Evolutionary conservation across 192 early-diverging fungal genomes (phyloP), one percentile per base, ranked within the genome.

Genomic region (Backusella liffmaniae): DNA sequence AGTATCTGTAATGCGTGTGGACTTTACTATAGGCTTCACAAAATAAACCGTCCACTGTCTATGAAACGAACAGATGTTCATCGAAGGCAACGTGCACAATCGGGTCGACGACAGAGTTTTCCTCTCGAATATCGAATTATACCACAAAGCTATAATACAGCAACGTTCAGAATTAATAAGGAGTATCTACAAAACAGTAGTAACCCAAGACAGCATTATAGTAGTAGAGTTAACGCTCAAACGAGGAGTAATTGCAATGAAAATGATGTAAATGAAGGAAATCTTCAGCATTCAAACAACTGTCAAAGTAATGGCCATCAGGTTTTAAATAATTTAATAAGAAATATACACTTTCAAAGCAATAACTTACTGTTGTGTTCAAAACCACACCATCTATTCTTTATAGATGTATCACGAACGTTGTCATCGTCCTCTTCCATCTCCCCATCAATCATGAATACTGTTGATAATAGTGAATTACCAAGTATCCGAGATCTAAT

Each of bases 1-100:
- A 70, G 10, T 26, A 70, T 70, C 69, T 70, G 69, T 1, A 70
- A 70, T 15, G 69, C 69, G 6, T 70, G 69, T 70, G 69, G 69
- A 5, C 69, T 70, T 35, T 70, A 70, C 42, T 70, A 42, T 42
- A 70, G 30, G 26, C 37, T 70, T 7, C 69, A 70, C 23, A 44
- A 39, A 35, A 21, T 39, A 12, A 36, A 44, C 18, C 35, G 69
- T 10, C 69, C 69, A 9, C 18, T 23, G 12, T 26, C 69, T 41
- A 70, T 70, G 69, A 70, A 70, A 41, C 15, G 21, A 4, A 12
- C 8, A 1, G 23, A 13, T 9, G 46, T 70, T 42, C 34, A 70
- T 26, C 13, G 69, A 42, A 35, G 69, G 5, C 35, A 70, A 8
- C 34, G 69, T 53, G n/a, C 4, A 53, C 49, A 53, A 5, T 16